Base-by-base conservation (phyloP, 1,284 basidiomycete genomes). In the Tilletia walkeri region DNA sequence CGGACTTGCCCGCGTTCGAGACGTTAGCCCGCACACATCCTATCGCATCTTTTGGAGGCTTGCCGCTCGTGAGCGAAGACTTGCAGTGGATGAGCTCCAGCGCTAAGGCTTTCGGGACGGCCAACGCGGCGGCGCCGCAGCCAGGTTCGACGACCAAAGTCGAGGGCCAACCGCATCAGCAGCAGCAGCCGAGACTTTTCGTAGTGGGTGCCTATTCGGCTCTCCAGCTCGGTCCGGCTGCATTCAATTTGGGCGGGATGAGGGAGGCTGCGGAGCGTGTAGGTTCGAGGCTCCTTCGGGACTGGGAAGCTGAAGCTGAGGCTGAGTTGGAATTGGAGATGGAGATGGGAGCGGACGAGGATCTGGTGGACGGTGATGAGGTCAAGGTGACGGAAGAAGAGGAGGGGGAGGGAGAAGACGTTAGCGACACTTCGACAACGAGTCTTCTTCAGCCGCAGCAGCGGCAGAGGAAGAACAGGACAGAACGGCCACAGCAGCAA, bases 251-350 rank as follows among this genome's bases (percentile, higher is more conserved):
- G 10, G 79, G 78, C 20, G 84, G 84, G 3, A 82, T 84, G 49
- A 72, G 84, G 4, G 79, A 80, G 18, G 83, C 82, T 9, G 84
- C 84, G 0, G 84, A 85, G 63, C 74, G 84, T 1, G 79, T 85
- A 38, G 84, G 80, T 0, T 74, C 73, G 34, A 66, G 78, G 2
- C 65, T 84, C 9, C 59, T 53, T 72, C 69, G 14, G 63, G 73
- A 36, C 47, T 78, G 53, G 66, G 59, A 63, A 38, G 59, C 36
- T 38, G 59, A 63, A 18, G 36, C 59, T 24, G 30, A 63, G 7
- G 59, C 36, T 18, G 59, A 39, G 36, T 18, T 20, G 6, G 18
- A 18, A 4, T 34, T 38, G 12, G 36, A 63, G 34, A 14, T 63
- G 41, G 9, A 45, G 24, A 30, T 30, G 1, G 41, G 41, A 45